A percentile compares a stretch with the other conserved stretches of the same genome.
Evolutionary conservation across 108 stramenopile species (phyloP).

Genomic region (Schizochytrium sp.): DNA sequence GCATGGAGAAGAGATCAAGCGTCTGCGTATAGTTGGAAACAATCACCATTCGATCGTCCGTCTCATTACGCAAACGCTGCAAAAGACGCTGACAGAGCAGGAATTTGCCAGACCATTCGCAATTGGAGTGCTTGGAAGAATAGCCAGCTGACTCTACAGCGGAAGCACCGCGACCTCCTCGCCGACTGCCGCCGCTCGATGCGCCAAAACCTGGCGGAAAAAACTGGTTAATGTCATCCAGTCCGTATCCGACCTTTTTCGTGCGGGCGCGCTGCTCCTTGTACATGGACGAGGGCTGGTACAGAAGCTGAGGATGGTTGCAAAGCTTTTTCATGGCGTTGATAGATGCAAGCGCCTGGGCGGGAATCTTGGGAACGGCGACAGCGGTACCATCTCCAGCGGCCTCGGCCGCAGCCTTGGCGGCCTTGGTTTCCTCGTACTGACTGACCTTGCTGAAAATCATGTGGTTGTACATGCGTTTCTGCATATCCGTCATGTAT

Average conservation of each 20-base stretch:
- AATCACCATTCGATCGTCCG: constrained; percentile 90
- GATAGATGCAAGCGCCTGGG: background rate
- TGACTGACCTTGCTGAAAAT: constrained; percentile 56
- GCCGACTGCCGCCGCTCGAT: background rate
- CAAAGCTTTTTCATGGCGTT: constrained; percentile 14
- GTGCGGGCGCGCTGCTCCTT: background rate
- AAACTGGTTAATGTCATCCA: background rate
- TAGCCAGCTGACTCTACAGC: background rate
- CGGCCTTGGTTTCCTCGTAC: constrained; percentile 55
- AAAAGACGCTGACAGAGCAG: constrained; percentile 81
- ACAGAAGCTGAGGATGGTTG: constrained; percentile 11
- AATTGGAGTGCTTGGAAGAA: constrained; percentile 17
- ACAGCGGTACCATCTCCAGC: constrained; percentile 54
- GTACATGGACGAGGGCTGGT: background rate
- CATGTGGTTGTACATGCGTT: constrained; percentile 85
- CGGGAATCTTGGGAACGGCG: background rate
- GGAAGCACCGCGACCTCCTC: background rate
- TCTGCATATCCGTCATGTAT: constrained; percentile 83
- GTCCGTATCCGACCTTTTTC: background rate
- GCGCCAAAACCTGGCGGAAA: background rate
- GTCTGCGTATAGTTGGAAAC: constrained; percentile 92
- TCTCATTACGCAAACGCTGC: constrained; percentile 78
- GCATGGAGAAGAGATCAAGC: constrained; percentile 82
- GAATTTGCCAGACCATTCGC: constrained; percentile 69
- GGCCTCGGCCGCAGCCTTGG: constrained; percentile 58